These are phyloP conservation scores for Cochlearia excelsa DNA, from an alignment of 345 rosid species.

Conservation along the genomic window DNA sequence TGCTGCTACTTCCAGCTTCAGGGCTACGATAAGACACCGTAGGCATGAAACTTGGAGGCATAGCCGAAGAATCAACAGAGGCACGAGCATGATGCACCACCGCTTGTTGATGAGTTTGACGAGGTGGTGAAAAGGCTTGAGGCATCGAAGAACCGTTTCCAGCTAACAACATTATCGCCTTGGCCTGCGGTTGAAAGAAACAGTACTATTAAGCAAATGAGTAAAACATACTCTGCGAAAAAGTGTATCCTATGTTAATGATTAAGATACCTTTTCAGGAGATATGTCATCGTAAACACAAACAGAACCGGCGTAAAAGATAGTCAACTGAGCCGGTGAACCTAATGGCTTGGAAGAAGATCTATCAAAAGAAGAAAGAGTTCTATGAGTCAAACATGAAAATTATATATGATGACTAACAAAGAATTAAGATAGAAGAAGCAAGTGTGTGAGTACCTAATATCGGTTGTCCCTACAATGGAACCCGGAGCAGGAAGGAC, in stretches of 20 bases:
- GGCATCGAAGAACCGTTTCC: conserved; percentile 53
- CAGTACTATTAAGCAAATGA: conserved; percentile 27
- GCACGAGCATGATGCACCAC: conserved; percentile 38
- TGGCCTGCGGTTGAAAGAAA: conserved; percentile 50
- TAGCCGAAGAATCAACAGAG: conserved; percentile 37
- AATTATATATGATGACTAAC: not conserved
- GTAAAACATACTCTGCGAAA: not conserved
- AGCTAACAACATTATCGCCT: conserved; percentile 74
- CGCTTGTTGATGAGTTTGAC: conserved; percentile 38
- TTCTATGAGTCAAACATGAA: conserved; percentile 13
- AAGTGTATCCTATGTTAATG: not conserved
- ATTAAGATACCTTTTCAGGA: conserved; percentile 57
- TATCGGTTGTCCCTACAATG: conserved; percentile 57
- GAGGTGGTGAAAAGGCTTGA: conserved; percentile 31
- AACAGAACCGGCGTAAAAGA: conserved; percentile 71
- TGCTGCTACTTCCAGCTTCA: conserved; percentile 46
- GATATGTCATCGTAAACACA: conserved; percentile 64
- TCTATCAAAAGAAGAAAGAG: conserved; percentile 35
- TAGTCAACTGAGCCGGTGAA: conserved; percentile 60
- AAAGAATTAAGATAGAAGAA: too few relatives aligned
- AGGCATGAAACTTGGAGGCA: conserved; percentile 46
- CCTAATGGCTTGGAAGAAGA: conserved; percentile 43
- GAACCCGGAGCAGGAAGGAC: conserved; percentile 47
- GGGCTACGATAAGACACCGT: conserved; percentile 40
- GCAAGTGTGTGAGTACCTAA: conserved; percentile 43